A percentile compares a stretch with the other conserved stretches of the same genome.
Conservation (phyloP, 2,329 filamentous ascomycete species). For the Aquanectria penicillioides region DNA sequence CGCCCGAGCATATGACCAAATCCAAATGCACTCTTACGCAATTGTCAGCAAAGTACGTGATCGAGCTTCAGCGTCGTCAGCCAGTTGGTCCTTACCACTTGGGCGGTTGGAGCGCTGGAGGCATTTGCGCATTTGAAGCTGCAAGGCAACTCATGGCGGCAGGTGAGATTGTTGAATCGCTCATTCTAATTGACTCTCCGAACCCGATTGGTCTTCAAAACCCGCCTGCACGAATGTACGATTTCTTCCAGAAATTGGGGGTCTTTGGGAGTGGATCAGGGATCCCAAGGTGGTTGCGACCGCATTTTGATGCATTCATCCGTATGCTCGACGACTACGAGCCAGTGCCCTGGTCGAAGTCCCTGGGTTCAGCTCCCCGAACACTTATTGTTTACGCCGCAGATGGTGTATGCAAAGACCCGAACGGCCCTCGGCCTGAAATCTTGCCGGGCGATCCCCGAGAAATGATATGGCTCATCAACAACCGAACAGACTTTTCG, state of each 20-base stretch:
- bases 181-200: constrained; percentile 74
- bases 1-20: constrained; percentile 63
- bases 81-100: constrained; percentile 74
- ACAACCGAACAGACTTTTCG: constrained; percentile 76
- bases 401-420: constrained; percentile 76
- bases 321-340: constrained; percentile 75
- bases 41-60: constrained; percentile 52
- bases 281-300: constrained; percentile 77
- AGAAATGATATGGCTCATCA: constrained; percentile 75
- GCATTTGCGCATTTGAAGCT: constrained; percentile 76
- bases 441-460: constrained; percentile 58
- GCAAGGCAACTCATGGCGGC: constrained; percentile 67
- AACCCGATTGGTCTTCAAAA: constrained; percentile 75
- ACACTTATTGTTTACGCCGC: constrained; percentile 77
- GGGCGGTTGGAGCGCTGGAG: constrained; percentile 81
- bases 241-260: constrained; percentile 78
- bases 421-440: constrained; percentile 68
- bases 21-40: constrained; percentile 31
- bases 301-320: constrained; percentile 77
- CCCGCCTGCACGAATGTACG: constrained; percentile 69
- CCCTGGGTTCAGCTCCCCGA: constrained; percentile 63
- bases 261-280: constrained; percentile 73
- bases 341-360: constrained; percentile 67
- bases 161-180: constrained; percentile 66
- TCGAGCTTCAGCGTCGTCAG: constrained; percentile 77